Conservation (phyloP, 2,329 filamentous ascomycete genomes). For the Periconia digitata region DNA sequence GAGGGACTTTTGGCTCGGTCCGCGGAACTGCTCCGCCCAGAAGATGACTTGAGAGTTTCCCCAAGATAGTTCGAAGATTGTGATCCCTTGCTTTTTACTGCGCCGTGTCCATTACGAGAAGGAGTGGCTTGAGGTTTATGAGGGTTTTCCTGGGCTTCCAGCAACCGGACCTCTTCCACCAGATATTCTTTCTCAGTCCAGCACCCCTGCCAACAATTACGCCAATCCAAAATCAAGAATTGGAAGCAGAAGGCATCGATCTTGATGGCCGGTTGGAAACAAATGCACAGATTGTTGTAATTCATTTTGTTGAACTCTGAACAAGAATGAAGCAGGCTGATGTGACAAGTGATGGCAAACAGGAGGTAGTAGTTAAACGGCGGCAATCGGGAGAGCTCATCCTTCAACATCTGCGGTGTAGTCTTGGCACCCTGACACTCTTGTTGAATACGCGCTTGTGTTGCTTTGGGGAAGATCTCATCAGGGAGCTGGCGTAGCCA, state of each 20-base stretch:
- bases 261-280: constrained; percentile 95
- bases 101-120: constrained; percentile 28
- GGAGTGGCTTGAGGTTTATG: constrained; percentile 18
- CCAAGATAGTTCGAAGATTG: constrained; percentile 26
- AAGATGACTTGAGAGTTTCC: constrained; percentile 26
- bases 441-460: constrained; percentile 76
- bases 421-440: constrained; percentile 77
- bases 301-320: constrained; percentile 98
- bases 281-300: constrained; percentile 92
- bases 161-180: constrained; percentile 34
- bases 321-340: constrained; percentile 87
- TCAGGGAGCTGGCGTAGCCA: constrained; percentile 95
- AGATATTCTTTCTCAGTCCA: constrained; percentile 78
- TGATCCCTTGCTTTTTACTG: constrained; percentile 29
- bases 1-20: constrained; percentile 32
- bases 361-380: constrained; percentile 98
- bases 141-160: constrained; percentile 24
- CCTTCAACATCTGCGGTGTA: constrained; percentile 82
- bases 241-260: constrained; percentile 95
- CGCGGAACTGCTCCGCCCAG: constrained; percentile 32
- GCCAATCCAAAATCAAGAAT: constrained; percentile 93
- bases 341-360: constrained; percentile 94
- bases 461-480: constrained; percentile 84
- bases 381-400: constrained; percentile 89
- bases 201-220: constrained; percentile 95